Base-by-base conservation (phyloP, 1,139 yeast species). In the Scheffersomyces stambukii region DNA sequence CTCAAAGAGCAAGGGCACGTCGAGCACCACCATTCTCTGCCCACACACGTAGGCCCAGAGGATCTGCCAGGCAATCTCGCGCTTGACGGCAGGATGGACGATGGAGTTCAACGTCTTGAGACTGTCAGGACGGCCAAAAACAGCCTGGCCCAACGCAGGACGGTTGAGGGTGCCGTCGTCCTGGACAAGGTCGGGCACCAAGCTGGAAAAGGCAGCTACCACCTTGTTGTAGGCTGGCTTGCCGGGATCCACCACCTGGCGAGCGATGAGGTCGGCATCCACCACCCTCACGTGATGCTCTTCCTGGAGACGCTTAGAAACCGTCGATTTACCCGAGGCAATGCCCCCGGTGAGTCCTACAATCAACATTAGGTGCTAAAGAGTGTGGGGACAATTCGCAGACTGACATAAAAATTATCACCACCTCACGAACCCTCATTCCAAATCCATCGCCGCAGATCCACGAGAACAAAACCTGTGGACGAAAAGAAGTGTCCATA, bases 301-400 rank as follows among this genome's bases (percentile, higher is more conserved):
- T 9, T 75, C 71, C 6, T 54, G 40, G 8, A 91, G 59, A 16
- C 70, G 55, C 11, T 60, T 52, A 0, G 96, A 85, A 0, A 86
- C 97, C 0, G 97, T 89, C 9, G 95, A 82, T 51, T 93, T 93
- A 2, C 99, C 99, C 4, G 93, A 74, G 7, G 96, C 95, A 30
- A 91, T 91, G 1, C 96, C 96, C 1, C 99, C 99, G 0, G 98
- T 91, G 15, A 91, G 70, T 1, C 99, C 99, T 7, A 93, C 73
- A 19, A 91, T 72, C 30, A 91, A 72, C 98, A 91, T 91, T 10
- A 16, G 8, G 18, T 6, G 18, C 8, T n/a, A n/a, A n/a, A n/a
- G n/a, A n/a, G n/a, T n/a, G n/a, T n/a, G n/a, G n/a, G n/a, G n/a
- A n/a, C n/a, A n/a, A n/a, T n/a, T n/a, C n/a, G n/a, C n/a, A n/a